Evolutionary conservation across 352 stramenopile genomes (phyloP).

Genomic region (Phytophthora idaei): DNA sequence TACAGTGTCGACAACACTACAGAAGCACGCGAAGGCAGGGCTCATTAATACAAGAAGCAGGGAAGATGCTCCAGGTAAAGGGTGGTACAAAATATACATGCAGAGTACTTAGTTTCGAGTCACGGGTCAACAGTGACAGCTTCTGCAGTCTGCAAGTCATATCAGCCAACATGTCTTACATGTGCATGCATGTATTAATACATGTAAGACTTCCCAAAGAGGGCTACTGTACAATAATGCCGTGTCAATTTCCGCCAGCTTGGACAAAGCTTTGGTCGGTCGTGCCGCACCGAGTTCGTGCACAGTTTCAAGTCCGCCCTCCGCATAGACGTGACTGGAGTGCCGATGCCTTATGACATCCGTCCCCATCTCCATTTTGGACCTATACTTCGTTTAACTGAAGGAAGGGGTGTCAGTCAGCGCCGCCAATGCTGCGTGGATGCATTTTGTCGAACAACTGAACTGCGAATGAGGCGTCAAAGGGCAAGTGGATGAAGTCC

Average conservation of each 20-base stretch:
- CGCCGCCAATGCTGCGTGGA: slow-evolving; percentile 31
- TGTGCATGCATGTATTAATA: too few species aligned
- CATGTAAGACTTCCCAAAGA: too few species aligned
- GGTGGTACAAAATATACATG: too few species aligned
- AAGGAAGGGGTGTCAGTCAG: slow-evolving; percentile 12
- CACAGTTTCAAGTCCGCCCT: slow-evolving; percentile 21
- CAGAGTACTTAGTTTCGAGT: too few species aligned
- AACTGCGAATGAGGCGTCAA: slow-evolving; percentile 23
- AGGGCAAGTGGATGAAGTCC: slow-evolving; percentile 35
- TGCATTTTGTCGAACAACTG: slow-evolving; percentile 26
- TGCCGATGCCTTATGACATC: slow-evolving; percentile 11
- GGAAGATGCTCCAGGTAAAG: too few species aligned
- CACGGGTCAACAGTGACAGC: too few species aligned
- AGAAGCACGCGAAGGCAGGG: too few species aligned
- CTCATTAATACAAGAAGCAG: too few species aligned
- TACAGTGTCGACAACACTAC: too few species aligned
- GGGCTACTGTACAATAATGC: too few species aligned
- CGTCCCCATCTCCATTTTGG: neutral
- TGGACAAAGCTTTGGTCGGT: neutral
- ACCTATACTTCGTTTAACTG: slow-evolving; percentile 9
- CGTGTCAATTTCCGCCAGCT: neutral
- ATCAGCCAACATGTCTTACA: too few species aligned
- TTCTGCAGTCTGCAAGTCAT: too few species aligned
- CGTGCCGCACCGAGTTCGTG: slow-evolving; percentile 2
- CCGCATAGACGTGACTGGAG: slow-evolving; percentile 19